Evolutionary conservation across 2,329 filamentous ascomycete genomes (phyloP).

Genomic region (Xylaria sp.): DNA sequence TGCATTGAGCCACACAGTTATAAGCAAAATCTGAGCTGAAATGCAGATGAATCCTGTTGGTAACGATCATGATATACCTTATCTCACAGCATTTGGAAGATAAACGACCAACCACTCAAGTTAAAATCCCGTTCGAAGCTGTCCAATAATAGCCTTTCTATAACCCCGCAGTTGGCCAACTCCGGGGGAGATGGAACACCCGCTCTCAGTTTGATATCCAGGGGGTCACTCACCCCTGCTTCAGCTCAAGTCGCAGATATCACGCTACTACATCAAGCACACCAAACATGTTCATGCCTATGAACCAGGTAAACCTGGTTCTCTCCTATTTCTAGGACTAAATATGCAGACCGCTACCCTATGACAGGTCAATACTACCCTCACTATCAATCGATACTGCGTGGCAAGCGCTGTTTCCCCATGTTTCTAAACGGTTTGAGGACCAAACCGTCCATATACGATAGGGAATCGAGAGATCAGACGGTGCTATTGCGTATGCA

Average conservation of each 20-base stretch:
- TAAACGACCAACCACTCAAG: neutral
- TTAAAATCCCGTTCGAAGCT: neutral
- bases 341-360: neutral
- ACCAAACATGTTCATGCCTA: constrained; percentile 5
- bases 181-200: neutral
- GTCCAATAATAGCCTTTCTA: neutral
- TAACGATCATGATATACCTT: neutral
- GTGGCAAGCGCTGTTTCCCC: constrained; percentile 16
- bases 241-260: constrained; percentile 28
- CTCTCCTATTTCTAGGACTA: constrained; percentile 7
- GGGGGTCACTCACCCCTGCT: constrained; percentile 28
- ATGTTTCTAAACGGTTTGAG: constrained; percentile 40
- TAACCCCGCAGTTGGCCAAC: constrained; percentile 10
- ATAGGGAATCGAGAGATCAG: constrained; percentile 25
- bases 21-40: neutral
- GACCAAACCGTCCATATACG: constrained; percentile 10
- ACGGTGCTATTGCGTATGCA: constrained; percentile 15
- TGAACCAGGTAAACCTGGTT: constrained; percentile 7
- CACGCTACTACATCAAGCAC: constrained; percentile 3
- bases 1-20: neutral
- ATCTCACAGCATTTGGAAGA: neutral
- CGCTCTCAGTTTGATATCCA: constrained; percentile 26
- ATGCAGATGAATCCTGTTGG: neutral
- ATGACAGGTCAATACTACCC: constrained; percentile 23
- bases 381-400: constrained; percentile 4